These are phyloP conservation scores for Brettanomyces naardenensis DNA, from an alignment of 805 yeast genomes.

Conservation along the genomic window DNA sequence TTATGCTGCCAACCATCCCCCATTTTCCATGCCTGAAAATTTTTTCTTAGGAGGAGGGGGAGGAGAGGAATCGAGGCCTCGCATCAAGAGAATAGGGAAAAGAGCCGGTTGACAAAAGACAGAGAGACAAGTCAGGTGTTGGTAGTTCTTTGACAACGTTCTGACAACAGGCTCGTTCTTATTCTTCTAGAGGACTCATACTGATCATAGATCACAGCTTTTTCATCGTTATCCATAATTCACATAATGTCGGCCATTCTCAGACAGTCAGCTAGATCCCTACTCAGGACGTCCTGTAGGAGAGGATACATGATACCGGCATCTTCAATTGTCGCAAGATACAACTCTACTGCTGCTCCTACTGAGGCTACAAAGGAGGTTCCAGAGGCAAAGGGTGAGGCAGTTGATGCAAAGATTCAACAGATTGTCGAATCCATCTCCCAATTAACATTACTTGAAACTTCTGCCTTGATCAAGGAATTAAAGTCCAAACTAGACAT, in stretches of 20 bases:
- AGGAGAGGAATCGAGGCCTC: too few relatives aligned
- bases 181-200: too few relatives aligned
- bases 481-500: conserved; percentile 79
- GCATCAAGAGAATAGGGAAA: too few relatives aligned
- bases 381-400: conserved; percentile 75
- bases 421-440: conserved; percentile 88
- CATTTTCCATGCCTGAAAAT: too few relatives aligned
- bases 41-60: too few relatives aligned
- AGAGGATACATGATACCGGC: conserved; percentile 7
- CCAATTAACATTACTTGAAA: conserved; percentile 84
- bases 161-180: too few relatives aligned
- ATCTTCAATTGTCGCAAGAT: conserved; percentile 27
- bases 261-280: conserved; percentile 16
- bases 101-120: too few relatives aligned
- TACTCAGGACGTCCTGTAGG: conserved; percentile 11
- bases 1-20: too few relatives aligned
- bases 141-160: too few relatives aligned
- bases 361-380: conserved; percentile 64
- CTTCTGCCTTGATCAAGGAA: conserved; percentile 78
- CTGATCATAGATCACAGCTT: too few relatives aligned
- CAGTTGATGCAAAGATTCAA: conserved; percentile 82
- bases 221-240: too few relatives aligned
- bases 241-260: conserved; percentile 1
- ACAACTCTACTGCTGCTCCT: conserved; percentile 34
- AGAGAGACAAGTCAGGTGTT: too few relatives aligned